Evolutionary conservation across 768 basidiomycete species (phyloP), one percentile per base, ranked within the genome.

Genomic region (Tephrocybe sp.): DNA sequence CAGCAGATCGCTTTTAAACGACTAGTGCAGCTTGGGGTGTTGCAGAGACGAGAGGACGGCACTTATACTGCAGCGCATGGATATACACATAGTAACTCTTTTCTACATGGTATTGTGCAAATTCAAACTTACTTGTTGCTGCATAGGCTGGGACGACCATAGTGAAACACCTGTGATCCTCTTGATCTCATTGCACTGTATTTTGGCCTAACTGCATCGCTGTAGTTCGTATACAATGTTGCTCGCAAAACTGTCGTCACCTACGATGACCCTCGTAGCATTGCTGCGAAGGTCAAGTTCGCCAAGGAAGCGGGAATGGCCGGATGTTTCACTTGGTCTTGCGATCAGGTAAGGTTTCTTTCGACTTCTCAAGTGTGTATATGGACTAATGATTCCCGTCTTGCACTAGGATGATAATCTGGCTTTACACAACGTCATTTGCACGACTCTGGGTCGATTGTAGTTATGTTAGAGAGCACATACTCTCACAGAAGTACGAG

Each of bases 61-160:
- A 74, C 61, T 34, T 82, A 79, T 58, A 66, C 58, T 20, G 64
- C 60, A 7, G 71, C 67, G 12, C 69, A 72, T 49, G 80, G 79
- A 26, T 80, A 76, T 57, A 76, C 72, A 4, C 68, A 68, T 60
- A 74, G 80, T 78, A 51, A n/a, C 69, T 60, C n/a, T 14, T n/a
- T 20, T 34, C 19, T 16, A 41, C 45, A 2, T 41, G 10, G 14
- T 2, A 17, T 36, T 47, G 11, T 34, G 19, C 13, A 36, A 14
- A 12, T 30, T 48, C 33, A 39, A 45, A 20, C 42, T 46, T 31
- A 14, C 45, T 34, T 3, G 34, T n/a, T 32, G 66, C 68, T 6
- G 3, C 57, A 52, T 61, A 79, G 83, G 60, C 13, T 88, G 85
- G 85, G 86, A 89, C 59, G 62, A 74, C 39, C 87, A 85, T 64